Base-by-base conservation (phyloP, 2,329 filamentous ascomycete species). In the Gnomoniopsis sp. region DNA sequence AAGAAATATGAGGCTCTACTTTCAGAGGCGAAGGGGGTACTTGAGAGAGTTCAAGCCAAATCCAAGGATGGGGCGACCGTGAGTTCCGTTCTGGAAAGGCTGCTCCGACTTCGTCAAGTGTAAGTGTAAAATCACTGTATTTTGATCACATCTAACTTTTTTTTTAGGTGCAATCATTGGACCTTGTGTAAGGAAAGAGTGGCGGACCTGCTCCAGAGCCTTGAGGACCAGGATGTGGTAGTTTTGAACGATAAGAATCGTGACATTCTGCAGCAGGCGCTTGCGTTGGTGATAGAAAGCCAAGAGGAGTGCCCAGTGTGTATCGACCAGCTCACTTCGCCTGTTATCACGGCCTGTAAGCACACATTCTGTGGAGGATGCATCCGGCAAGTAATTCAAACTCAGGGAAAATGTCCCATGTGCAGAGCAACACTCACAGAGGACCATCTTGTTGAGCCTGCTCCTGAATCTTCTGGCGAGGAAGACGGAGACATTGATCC, bases 281-380 rank as follows among this genome's bases (percentile, higher is more conserved):
- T 96, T 3, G 86, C 89, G 60, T 77, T 96, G 8, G 86, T 85
- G 62, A 88, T 93, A 56, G 90, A 96, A 63, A 88, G 80, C 49
- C 89, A 90, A 62, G 92, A 96, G 65, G 88, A 93, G 60, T 96
- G 93, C 67, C 80, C 90, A 0, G 83, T 96, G 53, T 96, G 93
- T 71, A 82, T 93, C 34, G 91, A 96, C 33, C 75, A 78, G 0
- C 78, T 93, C 2, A 84, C 85, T 26, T 77, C 83, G 3, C 90
- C 92, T 0, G 85, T 95, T 54, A 96, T 96, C 66, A 96, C 91
- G 1, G 84, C 87, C 50, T 96, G 92, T 73, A 90, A 89, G 26
- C 92, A 96, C 70, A 79, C 86, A 1, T 96, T 92, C 71, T 92
- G 91, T 64, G 79, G 77, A 22, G 74, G 77, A 4, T 96, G 93